phyloP scores from a whole-genome alignment of 805 yeast genomes.

The Metschnikowia santaceciliae region DNA sequence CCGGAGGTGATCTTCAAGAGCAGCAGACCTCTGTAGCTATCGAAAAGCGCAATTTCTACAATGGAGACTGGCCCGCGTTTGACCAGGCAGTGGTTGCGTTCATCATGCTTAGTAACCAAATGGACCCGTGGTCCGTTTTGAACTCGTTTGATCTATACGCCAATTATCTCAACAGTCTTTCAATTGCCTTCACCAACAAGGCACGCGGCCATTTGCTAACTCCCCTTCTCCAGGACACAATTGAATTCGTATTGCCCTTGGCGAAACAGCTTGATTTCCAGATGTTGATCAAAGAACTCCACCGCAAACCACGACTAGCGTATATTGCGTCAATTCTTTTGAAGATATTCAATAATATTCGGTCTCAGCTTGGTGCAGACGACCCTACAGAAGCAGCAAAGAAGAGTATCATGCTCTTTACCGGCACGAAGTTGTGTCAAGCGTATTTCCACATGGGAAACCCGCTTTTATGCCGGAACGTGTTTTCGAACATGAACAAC shows the following conservation, averaged over 20 bases:
- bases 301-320: conserved; percentile 42
- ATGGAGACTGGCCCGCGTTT: conserved; percentile 45
- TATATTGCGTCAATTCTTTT: conserved; percentile 52
- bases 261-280: conserved; percentile 37
- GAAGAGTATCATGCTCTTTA: conserved; percentile 47
- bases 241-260: conserved; percentile 41
- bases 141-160: conserved; percentile 54
- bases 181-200: conserved; percentile 47
- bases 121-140: conserved; percentile 50
- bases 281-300: conserved; percentile 40
- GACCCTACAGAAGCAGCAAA: conserved; percentile 38
- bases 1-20: conserved; percentile 15
- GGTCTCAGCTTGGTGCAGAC: conserved; percentile 42
- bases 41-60: conserved; percentile 22
- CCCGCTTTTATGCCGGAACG: conserved; percentile 57
- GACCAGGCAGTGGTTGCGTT: conserved; percentile 44
- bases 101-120: conserved; percentile 44
- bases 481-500: conserved; percentile 57
- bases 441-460: conserved; percentile 52
- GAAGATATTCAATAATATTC: conserved; percentile 56
- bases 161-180: conserved; percentile 42
- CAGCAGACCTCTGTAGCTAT: conserved; percentile 17
- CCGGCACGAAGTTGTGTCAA: conserved; percentile 53
- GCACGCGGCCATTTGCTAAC: conserved; percentile 35
- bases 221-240: conserved; percentile 33